phyloP scores from a whole-genome alignment of 2,329 filamentous ascomycete genomes.

The Claviceps capensis region DNA sequence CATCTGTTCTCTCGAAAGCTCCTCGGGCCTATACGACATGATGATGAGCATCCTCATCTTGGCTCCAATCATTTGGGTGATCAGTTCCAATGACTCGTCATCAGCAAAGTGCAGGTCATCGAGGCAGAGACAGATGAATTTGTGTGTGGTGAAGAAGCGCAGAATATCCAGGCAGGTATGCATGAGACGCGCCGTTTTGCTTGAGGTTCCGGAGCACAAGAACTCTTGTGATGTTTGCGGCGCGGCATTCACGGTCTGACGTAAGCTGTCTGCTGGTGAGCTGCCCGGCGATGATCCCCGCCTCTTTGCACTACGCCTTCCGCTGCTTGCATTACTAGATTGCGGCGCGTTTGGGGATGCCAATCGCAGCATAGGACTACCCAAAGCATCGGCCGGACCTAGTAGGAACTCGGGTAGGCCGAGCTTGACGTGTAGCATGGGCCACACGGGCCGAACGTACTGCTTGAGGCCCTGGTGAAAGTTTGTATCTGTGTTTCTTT shows the following conservation, averaged over 20 bases:
- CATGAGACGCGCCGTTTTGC: slow-evolving; percentile 61
- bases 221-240: slow-evolving; percentile 46
- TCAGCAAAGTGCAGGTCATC: slow-evolving; percentile 90
- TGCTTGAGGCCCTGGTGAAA: slow-evolving; percentile 49
- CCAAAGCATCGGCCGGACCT: slow-evolving; percentile 29
- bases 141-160: slow-evolving; percentile 66
- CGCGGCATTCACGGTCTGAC: slow-evolving; percentile 22
- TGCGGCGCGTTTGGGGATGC: slow-evolving; percentile 1
- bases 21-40: slow-evolving; percentile 59
- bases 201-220: slow-evolving; percentile 41
- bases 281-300: slow-evolving; percentile 36
- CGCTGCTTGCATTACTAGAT: slow-evolving; percentile 13
- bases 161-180: slow-evolving; percentile 81
- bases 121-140: slow-evolving; percentile 76
- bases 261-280: slow-evolving; percentile 21
- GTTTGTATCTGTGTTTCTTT: slow-evolving; percentile 49
- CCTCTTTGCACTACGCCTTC: slow-evolving; percentile 22
- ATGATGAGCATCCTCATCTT: slow-evolving; percentile 73
- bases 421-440: slow-evolving; percentile 45
- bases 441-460: slow-evolving; percentile 51
- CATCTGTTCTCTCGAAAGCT: slow-evolving; percentile 42
- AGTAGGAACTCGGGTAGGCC: slow-evolving; percentile 58
- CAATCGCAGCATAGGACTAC: slow-evolving; percentile 4
- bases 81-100: slow-evolving; percentile 70
- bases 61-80: slow-evolving; percentile 64